Evolutionary conservation across 116 monocot species (phyloP).

Genomic region (Zostera marina): DNA sequence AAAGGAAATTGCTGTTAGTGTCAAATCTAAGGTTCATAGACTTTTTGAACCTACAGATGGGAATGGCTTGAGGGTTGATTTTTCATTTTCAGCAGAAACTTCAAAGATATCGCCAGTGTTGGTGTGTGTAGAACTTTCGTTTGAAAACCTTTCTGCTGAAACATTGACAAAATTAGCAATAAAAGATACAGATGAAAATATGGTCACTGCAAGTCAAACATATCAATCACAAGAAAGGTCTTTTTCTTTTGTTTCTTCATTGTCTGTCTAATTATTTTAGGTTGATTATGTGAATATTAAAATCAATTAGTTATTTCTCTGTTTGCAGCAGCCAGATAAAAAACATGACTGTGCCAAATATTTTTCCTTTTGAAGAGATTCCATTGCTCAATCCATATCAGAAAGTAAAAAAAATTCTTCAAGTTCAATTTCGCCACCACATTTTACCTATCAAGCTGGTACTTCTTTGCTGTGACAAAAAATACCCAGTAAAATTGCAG

Average conservation of each 20-base stretch:
- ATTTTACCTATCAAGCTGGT: conserved; percentile 62
- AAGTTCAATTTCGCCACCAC: conserved; percentile 77
- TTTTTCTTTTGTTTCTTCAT: background rate
- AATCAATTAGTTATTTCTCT: conserved; percentile 3
- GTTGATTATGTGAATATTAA: background rate
- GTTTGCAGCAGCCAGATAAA: conserved; percentile 25
- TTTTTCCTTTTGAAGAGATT: conserved; percentile 65
- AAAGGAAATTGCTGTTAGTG: conserved; percentile 37
- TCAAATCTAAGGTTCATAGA: conserved; percentile 29
- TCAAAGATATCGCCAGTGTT: conserved; percentile 41
- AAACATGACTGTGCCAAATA: conserved; percentile 17
- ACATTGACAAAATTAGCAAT: conserved; percentile 35
- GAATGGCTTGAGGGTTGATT: conserved; percentile 60
- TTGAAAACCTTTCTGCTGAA: conserved; percentile 52
- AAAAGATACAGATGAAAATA: conserved; percentile 28
- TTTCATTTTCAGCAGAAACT: conserved; percentile 54
- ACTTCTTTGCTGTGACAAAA: conserved; percentile 54
- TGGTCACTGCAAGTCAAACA: conserved; percentile 20
- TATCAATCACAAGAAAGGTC: conserved; percentile 55
- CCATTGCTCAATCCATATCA: conserved; percentile 42
- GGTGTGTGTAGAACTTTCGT: conserved; percentile 47
- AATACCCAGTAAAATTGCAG: conserved; percentile 51
- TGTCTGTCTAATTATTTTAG: background rate
- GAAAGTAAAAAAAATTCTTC: conserved; percentile 40
- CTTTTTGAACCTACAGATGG: conserved; percentile 60